phyloP scores from a whole-genome alignment of 805 yeast genomes.

The Yarrowia osloensis region DNA sequence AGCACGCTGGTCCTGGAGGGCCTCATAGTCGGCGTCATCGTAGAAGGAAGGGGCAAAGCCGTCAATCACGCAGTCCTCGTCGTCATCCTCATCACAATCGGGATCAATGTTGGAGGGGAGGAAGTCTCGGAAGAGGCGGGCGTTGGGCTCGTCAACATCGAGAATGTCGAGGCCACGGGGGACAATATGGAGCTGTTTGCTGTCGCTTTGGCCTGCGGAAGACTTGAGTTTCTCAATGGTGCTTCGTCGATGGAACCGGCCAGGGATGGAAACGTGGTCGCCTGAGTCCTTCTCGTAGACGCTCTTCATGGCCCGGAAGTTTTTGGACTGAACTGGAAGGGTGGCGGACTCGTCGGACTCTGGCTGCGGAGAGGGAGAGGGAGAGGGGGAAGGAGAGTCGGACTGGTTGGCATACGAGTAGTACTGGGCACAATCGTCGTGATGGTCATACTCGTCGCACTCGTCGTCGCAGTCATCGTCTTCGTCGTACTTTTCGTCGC shows the following conservation, averaged over 20 bases:
- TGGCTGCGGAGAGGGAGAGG: conserved; percentile 4
- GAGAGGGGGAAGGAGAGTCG: neutral
- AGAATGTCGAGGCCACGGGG: neutral
- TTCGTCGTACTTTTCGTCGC: conserved; percentile 18
- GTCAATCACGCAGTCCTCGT: conserved; percentile 13
- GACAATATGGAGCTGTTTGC: neutral
- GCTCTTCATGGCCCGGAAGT: conserved; percentile 4
- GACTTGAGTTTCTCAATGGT: conserved; percentile 4
- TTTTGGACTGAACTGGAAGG: neutral
- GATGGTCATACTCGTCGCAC: conserved; percentile 11
- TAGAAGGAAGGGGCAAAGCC: neutral
- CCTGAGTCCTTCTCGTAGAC: neutral
- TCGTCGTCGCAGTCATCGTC: conserved; percentile 25
- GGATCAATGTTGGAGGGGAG: neutral
- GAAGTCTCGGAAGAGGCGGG: conserved; percentile 19
- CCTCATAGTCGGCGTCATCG: neutral
- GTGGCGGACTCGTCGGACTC: neutral
- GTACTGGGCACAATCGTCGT: conserved; percentile 18
- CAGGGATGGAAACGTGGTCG: neutral
- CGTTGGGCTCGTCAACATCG: neutral
- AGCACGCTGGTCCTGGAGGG: neutral
- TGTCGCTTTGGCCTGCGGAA: neutral
- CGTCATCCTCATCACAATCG: conserved; percentile 9
- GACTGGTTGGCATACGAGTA: conserved; percentile 18
- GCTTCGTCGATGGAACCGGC: conserved; percentile 17